These are phyloP conservation scores for Stropharia rugosoannulata DNA, from an alignment of 768 basidiomycete species.

Conservation along the genomic window DNA sequence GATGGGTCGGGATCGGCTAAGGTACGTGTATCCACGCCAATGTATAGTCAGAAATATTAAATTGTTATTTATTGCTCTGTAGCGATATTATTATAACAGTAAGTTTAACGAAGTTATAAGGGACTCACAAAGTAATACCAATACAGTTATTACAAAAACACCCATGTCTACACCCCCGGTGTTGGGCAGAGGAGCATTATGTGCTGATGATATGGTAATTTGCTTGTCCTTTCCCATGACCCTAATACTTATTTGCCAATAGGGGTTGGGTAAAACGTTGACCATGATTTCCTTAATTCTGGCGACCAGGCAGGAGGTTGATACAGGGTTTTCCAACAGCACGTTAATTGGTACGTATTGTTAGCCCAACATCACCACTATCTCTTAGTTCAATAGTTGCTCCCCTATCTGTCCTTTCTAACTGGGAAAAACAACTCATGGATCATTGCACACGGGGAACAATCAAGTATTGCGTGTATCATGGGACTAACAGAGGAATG, in stretches of 20 bases:
- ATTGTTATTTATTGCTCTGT: too few relatives aligned
- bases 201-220: slow-evolving; percentile 85
- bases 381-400: slow-evolving; percentile 46
- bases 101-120: slow-evolving; percentile 17
- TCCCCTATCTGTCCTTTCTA: slow-evolving; percentile 82
- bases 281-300: slow-evolving; percentile 83
- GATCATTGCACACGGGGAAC: slow-evolving; percentile 64
- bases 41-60: not conserved
- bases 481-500: slow-evolving; percentile 65
- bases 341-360: slow-evolving; percentile 71
- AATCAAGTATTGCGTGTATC: slow-evolving; percentile 63
- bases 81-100: slow-evolving; percentile 74
- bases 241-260: not conserved
- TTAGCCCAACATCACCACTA: not conserved
- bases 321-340: slow-evolving; percentile 53
- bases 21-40: slow-evolving; percentile 7
- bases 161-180: slow-evolving; percentile 63
- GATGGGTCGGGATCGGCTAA: slow-evolving; percentile 43
- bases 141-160: slow-evolving; percentile 74
- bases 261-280: slow-evolving; percentile 81
- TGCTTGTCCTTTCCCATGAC: not conserved
- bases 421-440: slow-evolving; percentile 83
- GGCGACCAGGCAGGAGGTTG: slow-evolving; percentile 68
- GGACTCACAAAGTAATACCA: not conserved
- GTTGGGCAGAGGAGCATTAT: slow-evolving; percentile 83